Evolutionary conservation across 2,329 filamentous ascomycete genomes (phyloP).

Genomic region (Mariannaea elegans): DNA sequence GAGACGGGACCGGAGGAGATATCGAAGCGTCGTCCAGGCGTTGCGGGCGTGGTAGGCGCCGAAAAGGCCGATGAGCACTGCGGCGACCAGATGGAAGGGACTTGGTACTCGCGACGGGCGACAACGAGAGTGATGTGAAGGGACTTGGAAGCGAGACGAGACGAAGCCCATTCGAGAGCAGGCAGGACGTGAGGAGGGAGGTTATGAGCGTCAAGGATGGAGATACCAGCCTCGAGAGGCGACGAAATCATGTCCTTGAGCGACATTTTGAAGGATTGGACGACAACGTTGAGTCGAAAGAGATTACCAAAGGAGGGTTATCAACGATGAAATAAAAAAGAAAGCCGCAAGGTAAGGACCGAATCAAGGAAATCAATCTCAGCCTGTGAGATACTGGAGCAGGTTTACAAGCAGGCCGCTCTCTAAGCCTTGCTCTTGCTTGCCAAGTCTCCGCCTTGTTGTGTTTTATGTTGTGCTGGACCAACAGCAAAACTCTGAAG

Average conservation of each 20-base stretch:
- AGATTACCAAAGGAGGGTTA: neutral
- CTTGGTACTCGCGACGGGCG: conserved; percentile 64
- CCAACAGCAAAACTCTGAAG: too few relatives aligned
- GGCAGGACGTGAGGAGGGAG: conserved; percentile 63
- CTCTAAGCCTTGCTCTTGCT: neutral
- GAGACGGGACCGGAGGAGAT: conserved; percentile 45
- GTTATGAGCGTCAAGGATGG: conserved; percentile 65
- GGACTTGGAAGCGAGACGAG: conserved; percentile 62
- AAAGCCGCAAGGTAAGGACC: neutral
- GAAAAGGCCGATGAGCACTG: conserved; percentile 26
- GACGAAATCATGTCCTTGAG: conserved; percentile 68
- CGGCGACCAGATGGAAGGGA: conserved; percentile 50
- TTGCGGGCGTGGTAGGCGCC: conserved; percentile 43
- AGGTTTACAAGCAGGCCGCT: neutral
- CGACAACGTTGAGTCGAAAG: neutral
- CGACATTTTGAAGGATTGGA: conserved; percentile 45
- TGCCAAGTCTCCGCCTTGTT: neutral
- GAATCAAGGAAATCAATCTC: neutral
- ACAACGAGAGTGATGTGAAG: conserved; percentile 67
- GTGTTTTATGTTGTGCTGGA: neutral
- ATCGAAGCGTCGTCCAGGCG: conserved; percentile 45
- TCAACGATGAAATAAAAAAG: neutral
- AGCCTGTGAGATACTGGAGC: neutral
- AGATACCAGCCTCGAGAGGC: conserved; percentile 69
- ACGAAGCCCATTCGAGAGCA: conserved; percentile 67